phyloP scores from a whole-genome alignment of 768 basidiomycete species.

The Boletus edulis region DNA sequence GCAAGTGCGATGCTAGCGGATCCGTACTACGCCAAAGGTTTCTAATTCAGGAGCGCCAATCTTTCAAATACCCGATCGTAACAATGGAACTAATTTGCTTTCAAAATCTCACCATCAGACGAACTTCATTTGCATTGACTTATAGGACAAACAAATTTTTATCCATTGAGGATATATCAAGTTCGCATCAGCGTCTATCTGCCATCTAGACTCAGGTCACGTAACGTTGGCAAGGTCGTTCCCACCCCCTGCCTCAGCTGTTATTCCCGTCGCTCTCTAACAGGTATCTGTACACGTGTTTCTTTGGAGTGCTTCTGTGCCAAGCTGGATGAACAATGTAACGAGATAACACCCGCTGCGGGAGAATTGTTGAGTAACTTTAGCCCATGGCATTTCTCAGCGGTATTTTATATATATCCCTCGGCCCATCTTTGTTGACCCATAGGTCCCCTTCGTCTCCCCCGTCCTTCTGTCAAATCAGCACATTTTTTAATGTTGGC shows the following conservation, averaged over 20 bases:
- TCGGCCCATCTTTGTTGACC: conserved; percentile 1
- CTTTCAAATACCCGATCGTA: background rate
- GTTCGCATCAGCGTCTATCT: conserved; percentile 11
- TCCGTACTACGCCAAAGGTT: background rate
- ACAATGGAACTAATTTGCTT: background rate
- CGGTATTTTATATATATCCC: conserved; percentile 19
- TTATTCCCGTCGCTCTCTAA: background rate
- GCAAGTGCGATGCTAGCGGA: background rate
- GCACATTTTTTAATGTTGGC: conserved; percentile 13
- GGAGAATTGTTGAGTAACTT: conserved; percentile 9
- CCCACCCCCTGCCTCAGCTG: background rate
- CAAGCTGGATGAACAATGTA: conserved; percentile 14
- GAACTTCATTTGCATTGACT: background rate
- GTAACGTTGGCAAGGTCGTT: conserved; percentile 12
- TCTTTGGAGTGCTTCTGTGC: conserved; percentile 9
- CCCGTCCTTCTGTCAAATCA: background rate
- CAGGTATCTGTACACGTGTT: conserved; percentile 22
- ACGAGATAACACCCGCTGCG: conserved; percentile 11
- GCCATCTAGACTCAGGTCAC: conserved; percentile 11
- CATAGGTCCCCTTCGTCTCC: conserved; percentile 2
- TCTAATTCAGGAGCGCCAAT: conserved; percentile 1
- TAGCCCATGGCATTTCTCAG: conserved; percentile 10
- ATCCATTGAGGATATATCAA: conserved; percentile 4
- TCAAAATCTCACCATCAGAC: background rate
- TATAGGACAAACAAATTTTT: background rate